These are phyloP conservation scores for Serendipita sp. DNA, from an alignment of 768 basidiomycete species.

Conservation along the genomic window DNA sequence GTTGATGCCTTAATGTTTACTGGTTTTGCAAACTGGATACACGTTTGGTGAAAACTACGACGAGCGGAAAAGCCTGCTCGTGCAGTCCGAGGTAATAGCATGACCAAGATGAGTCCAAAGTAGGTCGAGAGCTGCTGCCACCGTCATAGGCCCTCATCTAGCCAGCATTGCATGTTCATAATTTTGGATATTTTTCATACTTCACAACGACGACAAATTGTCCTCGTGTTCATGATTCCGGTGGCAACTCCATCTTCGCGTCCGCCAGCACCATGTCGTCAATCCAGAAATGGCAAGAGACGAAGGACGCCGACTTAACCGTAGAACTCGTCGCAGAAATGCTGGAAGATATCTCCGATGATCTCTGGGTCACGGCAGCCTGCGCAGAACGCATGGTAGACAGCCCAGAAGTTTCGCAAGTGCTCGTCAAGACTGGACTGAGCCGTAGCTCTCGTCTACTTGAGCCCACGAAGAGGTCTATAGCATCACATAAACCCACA, in stretches of 20 bases:
- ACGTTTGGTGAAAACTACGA: not conserved
- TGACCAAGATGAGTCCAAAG: not conserved
- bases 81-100: not conserved
- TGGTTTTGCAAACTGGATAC: not conserved
- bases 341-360: conserved; percentile 39
- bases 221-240: not conserved
- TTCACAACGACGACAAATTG: not conserved
- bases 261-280: not conserved
- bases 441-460: conserved; percentile 36
- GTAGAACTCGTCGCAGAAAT: conserved; percentile 28
- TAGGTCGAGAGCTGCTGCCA: not conserved
- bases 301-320: conserved; percentile 43
- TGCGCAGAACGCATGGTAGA: conserved; percentile 52
- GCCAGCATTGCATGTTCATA: too few species aligned
- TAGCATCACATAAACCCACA: conserved; percentile 11
- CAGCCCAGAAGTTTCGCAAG: conserved; percentile 35
- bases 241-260: not conserved
- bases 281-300: conserved; percentile 31
- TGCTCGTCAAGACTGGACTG: conserved; percentile 47
- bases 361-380: conserved; percentile 65
- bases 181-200: not conserved
- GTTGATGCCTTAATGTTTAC: not conserved
- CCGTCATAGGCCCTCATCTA: not conserved
- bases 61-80: not conserved
- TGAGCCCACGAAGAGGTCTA: conserved; percentile 28